Conservation (phyloP, 129 eudicot species). For the Flaveria ramosissima region DNA sequence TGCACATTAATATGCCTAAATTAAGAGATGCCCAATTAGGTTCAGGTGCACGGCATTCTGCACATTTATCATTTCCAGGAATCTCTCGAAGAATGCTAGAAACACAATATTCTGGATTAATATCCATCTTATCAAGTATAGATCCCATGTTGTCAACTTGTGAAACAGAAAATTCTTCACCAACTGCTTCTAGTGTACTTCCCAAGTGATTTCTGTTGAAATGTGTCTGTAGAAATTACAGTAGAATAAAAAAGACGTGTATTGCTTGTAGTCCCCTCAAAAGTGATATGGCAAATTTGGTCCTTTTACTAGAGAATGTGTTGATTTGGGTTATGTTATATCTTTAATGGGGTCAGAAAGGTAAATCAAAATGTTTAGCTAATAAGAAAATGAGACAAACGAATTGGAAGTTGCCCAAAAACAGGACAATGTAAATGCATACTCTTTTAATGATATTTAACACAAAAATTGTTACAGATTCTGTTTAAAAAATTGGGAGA, state of each 20-base stretch:
- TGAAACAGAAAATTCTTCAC: conserved; percentile 35
- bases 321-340: background rate
- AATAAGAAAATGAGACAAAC: background rate
- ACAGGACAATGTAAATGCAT: too few species aligned
- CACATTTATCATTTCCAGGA: conserved; percentile 88
- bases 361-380: conserved; percentile 6
- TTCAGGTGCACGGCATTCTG: conserved; percentile 80
- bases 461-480: background rate
- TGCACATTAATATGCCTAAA: conserved; percentile 91
- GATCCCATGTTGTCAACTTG: conserved; percentile 37
- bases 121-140: conserved; percentile 38
- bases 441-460: too few species aligned
- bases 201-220: conserved; percentile 40
- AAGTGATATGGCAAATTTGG: background rate
- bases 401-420: too few species aligned
- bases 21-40: conserved; percentile 99
- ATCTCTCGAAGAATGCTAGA: conserved; percentile 70
- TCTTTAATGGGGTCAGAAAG: background rate
- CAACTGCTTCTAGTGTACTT: conserved; percentile 33
- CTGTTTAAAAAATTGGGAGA: background rate
- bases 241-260: background rate
- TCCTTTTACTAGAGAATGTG: background rate
- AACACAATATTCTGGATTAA: conserved; percentile 55
- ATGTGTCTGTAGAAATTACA: conserved; percentile 47
- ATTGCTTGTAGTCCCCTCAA: background rate